Conservation (phyloP, 148 eudicot genomes). For the Tetragonia tetragonoides region DNA sequence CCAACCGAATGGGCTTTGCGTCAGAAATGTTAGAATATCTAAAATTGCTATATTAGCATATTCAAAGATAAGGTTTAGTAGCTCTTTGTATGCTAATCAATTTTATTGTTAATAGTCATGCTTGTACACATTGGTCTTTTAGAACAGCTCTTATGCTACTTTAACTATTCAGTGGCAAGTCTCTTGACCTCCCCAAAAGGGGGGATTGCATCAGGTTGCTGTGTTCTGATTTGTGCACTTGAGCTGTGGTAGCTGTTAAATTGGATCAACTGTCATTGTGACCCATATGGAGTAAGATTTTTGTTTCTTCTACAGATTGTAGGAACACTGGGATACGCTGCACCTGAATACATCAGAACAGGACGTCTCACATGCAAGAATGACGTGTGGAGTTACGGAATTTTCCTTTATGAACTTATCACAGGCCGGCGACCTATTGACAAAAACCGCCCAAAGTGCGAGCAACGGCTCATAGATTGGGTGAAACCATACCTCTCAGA, state of each 20-base stretch:
- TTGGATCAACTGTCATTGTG: too few relatives aligned
- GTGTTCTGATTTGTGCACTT: too few relatives aligned
- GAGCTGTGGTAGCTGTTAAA: too few relatives aligned
- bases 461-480: constrained; percentile 90
- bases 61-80: background rate
- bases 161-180: too few relatives aligned
- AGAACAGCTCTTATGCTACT: too few relatives aligned
- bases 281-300: background rate
- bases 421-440: constrained; percentile 89
- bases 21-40: background rate
- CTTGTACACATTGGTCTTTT: too few relatives aligned
- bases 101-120: background rate
- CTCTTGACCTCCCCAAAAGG: too few relatives aligned
- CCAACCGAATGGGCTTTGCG: too few relatives aligned
- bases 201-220: too few relatives aligned
- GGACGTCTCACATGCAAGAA: constrained; percentile 84
- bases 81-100: background rate
- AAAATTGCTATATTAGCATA: background rate
- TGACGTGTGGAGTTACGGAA: constrained; percentile 93
- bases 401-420: constrained; percentile 88
- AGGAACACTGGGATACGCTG: constrained; percentile 94
- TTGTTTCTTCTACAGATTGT: constrained; percentile 55
- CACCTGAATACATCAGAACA: constrained; percentile 90
- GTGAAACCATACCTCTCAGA: constrained; percentile 75
- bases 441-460: constrained; percentile 71